Base-by-base conservation (phyloP, 2,329 filamentous ascomycete species). In the Microsporum ferrugineum region DNA sequence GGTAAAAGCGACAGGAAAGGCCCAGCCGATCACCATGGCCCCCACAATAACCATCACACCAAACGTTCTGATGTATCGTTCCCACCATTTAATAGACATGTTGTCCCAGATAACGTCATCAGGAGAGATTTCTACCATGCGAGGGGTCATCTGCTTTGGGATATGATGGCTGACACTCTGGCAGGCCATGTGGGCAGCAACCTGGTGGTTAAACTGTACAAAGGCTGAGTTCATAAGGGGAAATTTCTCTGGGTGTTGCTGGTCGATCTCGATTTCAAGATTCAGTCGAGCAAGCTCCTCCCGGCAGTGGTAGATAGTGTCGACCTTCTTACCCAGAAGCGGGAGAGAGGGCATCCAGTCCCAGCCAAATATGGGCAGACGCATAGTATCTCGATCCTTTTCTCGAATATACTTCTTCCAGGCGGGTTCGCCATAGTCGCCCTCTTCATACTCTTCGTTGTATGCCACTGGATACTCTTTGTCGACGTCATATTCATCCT, bases 151-250 rank as follows among this genome's bases (percentile, higher is more conserved):
- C 53, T 95, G 88, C 67, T 89, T 89, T 0, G 94, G 94, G 0
- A 96, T 74, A 68, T 99, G 94, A 71, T 97, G 91, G 43, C 88
- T 91, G 53, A 95, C 81, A 56, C 89, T 86, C 72, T 99, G 94
- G 71, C 91, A 96, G 62, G 92, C 94, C 94, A 99, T 97, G 69
- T 99, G 94, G 0, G 94, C 94, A 4, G 92, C 91, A 1, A 96
- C 89, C 71, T 99, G 94, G 70, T 96, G 88, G 70, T 99, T 96
- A 80, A 99, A 99, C 71, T 99, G 94, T 63, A 99, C 91, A 68
- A 99, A 99, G 0, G 94, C 94, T 0, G 92, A 96, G 69, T 89
- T 96, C 91, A 96, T 95, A 55, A 91, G 76, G 0, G 92, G 91
- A 64, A 90, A 97, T 3, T 87, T 84, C 66, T 96, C 91, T 0